Conservation (phyloP, 1,284 basidiomycete genomes). For the Fereydounia khargensis region DNA sequence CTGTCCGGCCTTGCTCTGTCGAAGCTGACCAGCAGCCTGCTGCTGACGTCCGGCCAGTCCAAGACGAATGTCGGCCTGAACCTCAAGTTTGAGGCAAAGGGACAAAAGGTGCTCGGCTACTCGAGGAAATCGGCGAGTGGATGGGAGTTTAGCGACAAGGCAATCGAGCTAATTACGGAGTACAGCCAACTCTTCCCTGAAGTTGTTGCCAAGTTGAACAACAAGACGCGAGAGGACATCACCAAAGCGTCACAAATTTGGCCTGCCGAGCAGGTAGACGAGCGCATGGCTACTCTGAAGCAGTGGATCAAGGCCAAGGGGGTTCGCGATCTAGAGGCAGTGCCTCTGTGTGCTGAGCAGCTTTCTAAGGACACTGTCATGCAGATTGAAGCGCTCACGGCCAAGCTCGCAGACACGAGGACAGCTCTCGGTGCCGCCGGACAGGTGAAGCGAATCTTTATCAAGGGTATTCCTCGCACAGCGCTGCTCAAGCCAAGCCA, state of each 20-base stretch:
- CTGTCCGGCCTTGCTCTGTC: conserved; percentile 63
- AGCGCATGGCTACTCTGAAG: conserved; percentile 73
- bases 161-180: conserved; percentile 74
- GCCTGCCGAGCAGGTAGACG: conserved; percentile 66
- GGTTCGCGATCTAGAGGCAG: conserved; percentile 84
- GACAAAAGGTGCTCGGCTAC: conserved; percentile 93
- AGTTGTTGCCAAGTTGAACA: conserved; percentile 30
- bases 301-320: conserved; percentile 83
- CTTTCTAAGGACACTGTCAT: conserved; percentile 67
- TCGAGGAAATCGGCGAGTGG: conserved; percentile 76
- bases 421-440: conserved; percentile 62
- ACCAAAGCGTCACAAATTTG: conserved; percentile 73
- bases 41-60: conserved; percentile 71
- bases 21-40: conserved; percentile 87
- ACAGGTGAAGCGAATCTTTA: conserved; percentile 82
- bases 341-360: conserved; percentile 87
- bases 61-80: conserved; percentile 90
- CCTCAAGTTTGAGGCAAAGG: conserved; percentile 93
- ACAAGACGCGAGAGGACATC: conserved; percentile 63
- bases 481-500: conserved; percentile 91
- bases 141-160: conserved; percentile 93
- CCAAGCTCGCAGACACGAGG: conserved; percentile 62
- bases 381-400: conserved; percentile 68
- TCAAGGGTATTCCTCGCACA: conserved; percentile 88
- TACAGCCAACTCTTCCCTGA: conserved; percentile 65